A percentile compares a stretch with the other conserved stretches of the same genome.
Conservation (phyloP, 257 asterid species). For the Haberlea rhodopensis region DNA sequence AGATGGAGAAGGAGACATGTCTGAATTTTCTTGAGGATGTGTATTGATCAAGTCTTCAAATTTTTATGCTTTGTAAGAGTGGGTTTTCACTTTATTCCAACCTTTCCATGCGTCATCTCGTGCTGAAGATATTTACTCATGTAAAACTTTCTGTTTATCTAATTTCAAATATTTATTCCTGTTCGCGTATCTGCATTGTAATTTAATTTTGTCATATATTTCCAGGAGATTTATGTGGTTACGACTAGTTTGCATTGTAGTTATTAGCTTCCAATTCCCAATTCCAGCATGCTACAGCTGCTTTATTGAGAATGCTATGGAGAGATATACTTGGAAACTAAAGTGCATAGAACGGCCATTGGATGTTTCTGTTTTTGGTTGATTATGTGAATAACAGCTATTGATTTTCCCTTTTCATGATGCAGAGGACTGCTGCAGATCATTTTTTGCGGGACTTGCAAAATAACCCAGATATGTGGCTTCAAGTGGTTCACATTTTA, state of each 20-base stretch:
- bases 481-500: slow-evolving; percentile 95
- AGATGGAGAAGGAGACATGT: not conserved
- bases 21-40: not conserved
- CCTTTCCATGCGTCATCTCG: not conserved
- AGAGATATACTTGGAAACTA: slow-evolving; percentile 16
- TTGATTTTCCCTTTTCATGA: slow-evolving; percentile 20
- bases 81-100: not conserved
- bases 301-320: slow-evolving; percentile 1
- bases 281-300: not conserved
- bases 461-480: slow-evolving; percentile 96
- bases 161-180: too few relatives aligned
- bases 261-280: not conserved
- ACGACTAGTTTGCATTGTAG: not conserved
- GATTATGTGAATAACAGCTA: not conserved
- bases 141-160: not conserved
- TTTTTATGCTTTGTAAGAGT: not conserved
- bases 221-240: too few relatives aligned
- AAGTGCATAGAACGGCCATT: not conserved
- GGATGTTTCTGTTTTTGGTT: not conserved
- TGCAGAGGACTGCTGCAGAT: slow-evolving; percentile 90
- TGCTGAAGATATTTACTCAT: not conserved
- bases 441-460: slow-evolving; percentile 91
- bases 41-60: not conserved
- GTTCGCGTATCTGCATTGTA: not conserved
- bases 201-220: too few relatives aligned